Percentiles rank a stretch among this genome's conserved stretches.
phyloP scores from a whole-genome alignment of 176 grass and related monocot species.

The Triticum urartu region DNA sequence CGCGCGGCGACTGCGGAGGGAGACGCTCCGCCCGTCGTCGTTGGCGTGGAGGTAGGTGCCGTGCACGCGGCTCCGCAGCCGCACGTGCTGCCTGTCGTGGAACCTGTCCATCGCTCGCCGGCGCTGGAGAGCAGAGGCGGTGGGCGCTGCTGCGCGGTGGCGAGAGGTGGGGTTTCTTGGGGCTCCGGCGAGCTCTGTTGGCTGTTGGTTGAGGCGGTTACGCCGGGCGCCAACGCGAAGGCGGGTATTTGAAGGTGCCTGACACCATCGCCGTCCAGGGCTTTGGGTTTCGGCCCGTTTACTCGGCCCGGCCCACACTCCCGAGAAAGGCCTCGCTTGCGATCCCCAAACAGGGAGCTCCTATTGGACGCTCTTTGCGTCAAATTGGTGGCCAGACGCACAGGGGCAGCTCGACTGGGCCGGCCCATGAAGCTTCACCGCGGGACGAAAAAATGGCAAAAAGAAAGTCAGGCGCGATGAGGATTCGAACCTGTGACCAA shows the following conservation, averaged over 20 bases:
- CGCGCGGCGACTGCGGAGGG: neutral
- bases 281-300: neutral
- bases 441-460: no score
- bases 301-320: neutral
- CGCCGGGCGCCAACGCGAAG: neutral
- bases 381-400: no score
- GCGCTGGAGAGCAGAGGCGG: neutral
- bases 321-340: no score
- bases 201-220: neutral
- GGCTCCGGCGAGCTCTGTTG: neutral
- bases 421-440: no score
- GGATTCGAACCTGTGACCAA: no score
- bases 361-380: no score
- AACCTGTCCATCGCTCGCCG: slow-evolving; percentile 18
- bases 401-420: no score
- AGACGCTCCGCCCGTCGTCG: neutral
- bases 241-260: neutral
- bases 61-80: slow-evolving; percentile 17
- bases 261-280: neutral
- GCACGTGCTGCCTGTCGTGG: neutral
- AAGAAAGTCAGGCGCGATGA: no score
- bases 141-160: neutral
- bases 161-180: neutral
- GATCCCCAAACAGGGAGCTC: no score
- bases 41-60: slow-evolving; percentile 24